A percentile compares a stretch with the other conserved stretches of the same genome.
Evolutionary conservation across 108 stramenopile species (phyloP).

Genomic region (Conticribra weissflogii): DNA sequence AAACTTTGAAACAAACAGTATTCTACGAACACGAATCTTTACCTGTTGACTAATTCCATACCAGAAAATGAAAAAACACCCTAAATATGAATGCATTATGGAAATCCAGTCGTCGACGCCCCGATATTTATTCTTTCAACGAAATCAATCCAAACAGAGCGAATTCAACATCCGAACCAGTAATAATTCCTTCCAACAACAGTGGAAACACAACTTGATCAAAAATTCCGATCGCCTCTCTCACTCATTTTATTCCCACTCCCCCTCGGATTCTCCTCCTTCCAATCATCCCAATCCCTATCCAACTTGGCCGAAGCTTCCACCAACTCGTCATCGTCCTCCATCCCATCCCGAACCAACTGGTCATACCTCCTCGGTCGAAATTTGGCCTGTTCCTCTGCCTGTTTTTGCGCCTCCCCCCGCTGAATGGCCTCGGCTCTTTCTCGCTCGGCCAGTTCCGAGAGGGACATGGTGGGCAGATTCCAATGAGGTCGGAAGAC

Average conservation of each 20-base stretch:
- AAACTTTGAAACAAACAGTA: no score
- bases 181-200: no score
- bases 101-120: no score
- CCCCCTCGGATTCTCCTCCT: conserved; percentile 94
- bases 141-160: no score
- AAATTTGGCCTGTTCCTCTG: conserved; percentile 52
- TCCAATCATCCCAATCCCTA: conserved; percentile 96
- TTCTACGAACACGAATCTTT: no score
- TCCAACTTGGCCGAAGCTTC: conserved; percentile 89
- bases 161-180: no score
- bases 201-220: no score
- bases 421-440: conserved; percentile 79
- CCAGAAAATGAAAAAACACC: no score
- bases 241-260: conserved; percentile 94
- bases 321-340: conserved; percentile 84
- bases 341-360: conserved; percentile 89
- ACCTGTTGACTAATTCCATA: no score
- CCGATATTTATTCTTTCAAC: no score
- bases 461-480: conserved; percentile 95
- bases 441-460: conserved; percentile 92
- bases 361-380: conserved; percentile 87
- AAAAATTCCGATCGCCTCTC: conserved; percentile 92
- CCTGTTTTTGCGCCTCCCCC: conserved; percentile 70
- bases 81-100: no score
- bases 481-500: conserved; percentile 95